A percentile compares a stretch with the other conserved stretches of the same genome.
phyloP scores from a whole-genome alignment of 2,329 filamentous ascomycete genomes.

The Coccinonectria pachysandricola region DNA sequence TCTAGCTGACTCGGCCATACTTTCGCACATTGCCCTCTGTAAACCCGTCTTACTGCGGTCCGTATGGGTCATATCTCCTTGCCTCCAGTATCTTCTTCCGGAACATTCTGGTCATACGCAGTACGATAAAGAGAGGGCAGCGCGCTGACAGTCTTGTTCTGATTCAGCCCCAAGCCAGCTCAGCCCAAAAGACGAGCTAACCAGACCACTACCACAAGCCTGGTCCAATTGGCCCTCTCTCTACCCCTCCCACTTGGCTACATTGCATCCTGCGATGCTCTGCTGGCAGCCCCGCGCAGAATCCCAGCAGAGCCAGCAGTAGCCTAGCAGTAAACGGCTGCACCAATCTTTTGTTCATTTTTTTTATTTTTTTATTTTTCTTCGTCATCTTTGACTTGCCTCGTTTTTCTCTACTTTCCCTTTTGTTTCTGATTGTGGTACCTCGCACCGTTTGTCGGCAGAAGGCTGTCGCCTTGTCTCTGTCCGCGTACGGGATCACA shows the following conservation, averaged over 20 bases:
- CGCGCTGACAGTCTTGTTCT: no score
- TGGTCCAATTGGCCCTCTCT: conserved; percentile 11
- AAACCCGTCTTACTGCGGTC: no score
- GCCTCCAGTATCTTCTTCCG: no score
- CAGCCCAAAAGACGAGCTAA: conserved; percentile 3
- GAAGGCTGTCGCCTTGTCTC: conserved; percentile 6
- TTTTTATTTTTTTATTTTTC: conserved; percentile 14
- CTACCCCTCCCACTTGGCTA: conserved; percentile 18
- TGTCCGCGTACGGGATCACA: conserved; percentile 9
- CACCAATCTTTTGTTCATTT: conserved; percentile 12
- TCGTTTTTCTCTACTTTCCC: conserved; percentile 9
- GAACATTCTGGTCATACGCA: no score
- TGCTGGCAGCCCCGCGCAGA: conserved; percentile 23
- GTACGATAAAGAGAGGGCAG: no score
- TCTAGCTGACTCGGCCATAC: conserved; percentile 33
- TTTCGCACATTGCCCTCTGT: no score
- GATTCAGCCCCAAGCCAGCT: conserved; percentile 7
- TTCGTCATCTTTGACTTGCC: no score
- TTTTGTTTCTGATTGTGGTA: conserved; percentile 6
- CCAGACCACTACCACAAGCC: conserved; percentile 11
- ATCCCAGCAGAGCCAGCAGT: conserved; percentile 17
- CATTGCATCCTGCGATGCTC: conserved; percentile 24
- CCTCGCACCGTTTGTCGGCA: conserved; percentile 7
- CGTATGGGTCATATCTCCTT: no score
- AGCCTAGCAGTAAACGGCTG: conserved; percentile 12